phyloP scores from a whole-genome alignment of 305 asterid genomes.

The Fraxinus sp. region DNA sequence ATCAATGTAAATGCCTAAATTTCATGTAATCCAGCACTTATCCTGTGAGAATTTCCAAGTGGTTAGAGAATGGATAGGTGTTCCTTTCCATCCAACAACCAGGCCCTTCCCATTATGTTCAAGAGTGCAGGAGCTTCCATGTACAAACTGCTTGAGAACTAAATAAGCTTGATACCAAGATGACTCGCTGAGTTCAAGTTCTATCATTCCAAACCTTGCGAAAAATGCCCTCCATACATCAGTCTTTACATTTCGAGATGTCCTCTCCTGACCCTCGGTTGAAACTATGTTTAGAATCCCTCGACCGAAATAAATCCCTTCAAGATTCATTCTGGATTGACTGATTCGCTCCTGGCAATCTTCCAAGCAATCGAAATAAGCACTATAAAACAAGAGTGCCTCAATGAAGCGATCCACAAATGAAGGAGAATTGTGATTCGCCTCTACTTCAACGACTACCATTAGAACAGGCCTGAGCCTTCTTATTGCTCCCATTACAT shows the following conservation, averaged over 20 bases:
- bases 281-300: constrained; percentile 54
- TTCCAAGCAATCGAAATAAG: constrained; percentile 51
- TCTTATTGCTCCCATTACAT: constrained; percentile 35
- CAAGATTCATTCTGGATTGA: constrained; percentile 33
- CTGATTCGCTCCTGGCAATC: constrained; percentile 42
- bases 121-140: constrained; percentile 42
- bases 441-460: constrained; percentile 63
- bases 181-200: constrained; percentile 45
- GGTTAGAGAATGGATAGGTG: constrained; percentile 49
- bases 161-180: constrained; percentile 52
- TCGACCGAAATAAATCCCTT: constrained; percentile 35
- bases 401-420: constrained; percentile 54
- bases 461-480: constrained; percentile 39
- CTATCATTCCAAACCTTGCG: constrained; percentile 49
- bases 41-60: constrained; percentile 44
- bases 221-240: constrained; percentile 56
- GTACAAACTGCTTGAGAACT: constrained; percentile 35
- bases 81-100: constrained; percentile 59
- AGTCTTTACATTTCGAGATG: constrained; percentile 39
- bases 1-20: not conserved
- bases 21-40: not conserved
- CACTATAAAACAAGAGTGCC: constrained; percentile 41
- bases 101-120: constrained; percentile 44
- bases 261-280: constrained; percentile 42
- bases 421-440: constrained; percentile 55